Conservation (phyloP, 306 rosid species). For the Cicer pinnatifidum region DNA sequence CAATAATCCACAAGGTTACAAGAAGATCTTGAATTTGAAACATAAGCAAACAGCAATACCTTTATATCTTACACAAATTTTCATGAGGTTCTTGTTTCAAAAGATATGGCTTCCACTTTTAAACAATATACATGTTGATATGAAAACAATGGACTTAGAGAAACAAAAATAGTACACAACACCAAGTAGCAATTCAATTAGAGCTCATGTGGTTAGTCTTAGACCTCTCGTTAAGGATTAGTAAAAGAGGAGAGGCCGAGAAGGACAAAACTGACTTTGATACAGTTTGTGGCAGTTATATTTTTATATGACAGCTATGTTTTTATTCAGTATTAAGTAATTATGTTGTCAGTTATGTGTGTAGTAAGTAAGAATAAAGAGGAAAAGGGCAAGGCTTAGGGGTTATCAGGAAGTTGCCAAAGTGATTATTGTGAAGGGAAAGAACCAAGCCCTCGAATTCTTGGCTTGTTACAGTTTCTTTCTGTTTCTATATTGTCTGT, state of each 20-base stretch:
- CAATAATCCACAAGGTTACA: not conserved
- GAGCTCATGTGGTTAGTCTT: not conserved
- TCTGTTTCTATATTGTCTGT: not conserved
- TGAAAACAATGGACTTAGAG: no score
- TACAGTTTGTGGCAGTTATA: no score
- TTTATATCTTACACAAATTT: not conserved
- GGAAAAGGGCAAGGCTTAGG: no score
- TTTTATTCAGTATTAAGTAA: no score
- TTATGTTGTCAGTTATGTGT: no score
- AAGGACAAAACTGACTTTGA: no score
- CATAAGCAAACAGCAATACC: not conserved
- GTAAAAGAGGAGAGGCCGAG: no score
- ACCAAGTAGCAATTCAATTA: not conserved
- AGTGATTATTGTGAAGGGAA: not conserved
- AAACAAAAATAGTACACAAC: not conserved
- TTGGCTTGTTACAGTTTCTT: not conserved
- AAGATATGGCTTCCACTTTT: not conserved
- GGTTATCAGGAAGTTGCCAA: no score
- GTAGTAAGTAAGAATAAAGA: no score
- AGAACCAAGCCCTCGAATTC: not conserved
- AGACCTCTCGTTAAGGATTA: no score
- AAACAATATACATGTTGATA: not conserved
- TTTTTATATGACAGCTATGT: no score
- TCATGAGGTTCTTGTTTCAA: not conserved
- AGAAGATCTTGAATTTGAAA: slow-evolving; percentile 3